Conservation (phyloP, 352 stramenopile genomes). For the Phytophthora pisi region DNA sequence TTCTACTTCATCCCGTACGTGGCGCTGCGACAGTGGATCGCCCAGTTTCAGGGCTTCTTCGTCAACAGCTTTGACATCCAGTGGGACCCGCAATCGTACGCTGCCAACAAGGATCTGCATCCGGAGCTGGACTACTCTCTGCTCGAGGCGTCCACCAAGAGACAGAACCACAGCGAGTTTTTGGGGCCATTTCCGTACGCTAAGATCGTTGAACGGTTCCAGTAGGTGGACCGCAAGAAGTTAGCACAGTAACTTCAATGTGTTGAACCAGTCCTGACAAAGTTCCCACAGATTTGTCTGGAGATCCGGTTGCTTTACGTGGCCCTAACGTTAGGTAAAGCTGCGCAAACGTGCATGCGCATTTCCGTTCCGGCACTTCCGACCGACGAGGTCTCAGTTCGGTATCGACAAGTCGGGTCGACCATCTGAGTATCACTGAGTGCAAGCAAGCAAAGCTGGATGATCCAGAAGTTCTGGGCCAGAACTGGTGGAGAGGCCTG, state of each 20-base stretch:
- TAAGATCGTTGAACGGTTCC: constrained; percentile 59
- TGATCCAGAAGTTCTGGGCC: background rate
- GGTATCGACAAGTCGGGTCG: background rate
- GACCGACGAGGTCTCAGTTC: background rate
- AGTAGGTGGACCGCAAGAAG: background rate
- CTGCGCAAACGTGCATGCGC: constrained; percentile 1
- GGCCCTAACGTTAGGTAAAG: background rate
- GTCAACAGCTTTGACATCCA: constrained; percentile 84
- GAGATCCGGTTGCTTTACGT: background rate
- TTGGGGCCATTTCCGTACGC: constrained; percentile 78
- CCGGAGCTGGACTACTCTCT: constrained; percentile 67
- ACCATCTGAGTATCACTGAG: background rate
- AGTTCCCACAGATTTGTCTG: background rate
- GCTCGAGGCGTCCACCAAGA: constrained; percentile 66
- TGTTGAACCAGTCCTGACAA: background rate
- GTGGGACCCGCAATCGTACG: constrained; percentile 74
- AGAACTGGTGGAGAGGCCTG: background rate
- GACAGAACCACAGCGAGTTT: constrained; percentile 76
- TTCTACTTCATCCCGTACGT: constrained; percentile 89
- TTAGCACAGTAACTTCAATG: background rate
- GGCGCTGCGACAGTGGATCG: constrained; percentile 73
- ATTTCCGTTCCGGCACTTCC: background rate
- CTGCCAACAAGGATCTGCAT: constrained; percentile 58
- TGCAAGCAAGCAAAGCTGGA: background rate
- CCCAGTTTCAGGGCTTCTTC: constrained; percentile 83